Evolutionary conservation across 805 yeast species (phyloP), one percentile per base, ranked within the genome.

Genomic region (Ogataea trehalophila): DNA sequence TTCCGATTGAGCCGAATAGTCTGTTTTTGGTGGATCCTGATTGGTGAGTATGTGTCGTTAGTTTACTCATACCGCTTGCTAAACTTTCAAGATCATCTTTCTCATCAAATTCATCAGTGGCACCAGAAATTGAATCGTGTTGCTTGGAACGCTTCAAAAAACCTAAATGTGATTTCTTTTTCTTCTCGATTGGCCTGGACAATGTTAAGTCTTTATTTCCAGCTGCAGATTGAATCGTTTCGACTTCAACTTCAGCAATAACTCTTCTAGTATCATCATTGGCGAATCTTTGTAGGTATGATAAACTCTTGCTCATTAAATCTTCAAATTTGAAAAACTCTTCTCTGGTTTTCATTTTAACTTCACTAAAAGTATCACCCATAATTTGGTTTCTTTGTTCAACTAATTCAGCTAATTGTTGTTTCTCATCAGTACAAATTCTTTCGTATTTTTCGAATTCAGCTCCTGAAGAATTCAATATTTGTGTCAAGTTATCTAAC

Each of bases 221-320:
- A 1, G 94, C 90, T 44, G 85, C 89, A 50, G 83, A 79, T 64
- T 88, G 94, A 55, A 94, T 89, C 26, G 94, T 82, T 65, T 92
- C 97, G 44, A 92, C 83, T 58, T 86, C 92, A 17, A 91, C 98
- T 60, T 90, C 96, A 13, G 84, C 77, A 37, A 75, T 73, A 20
- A 94, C 83, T 50, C 95, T 77, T 31, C 67, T 67, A 4, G 87
- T 82, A 61, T 94, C 99, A 51, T 84, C 82, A 40, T 74, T 68
- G 49, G 91, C 76, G 55, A 89, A 88, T 41, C 74, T 75, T 44
- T 82, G 76, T 47, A 91, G 70, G 2, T 76, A 61, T 13, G 66
- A 56, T 35, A 86, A 65, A 37, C 85, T 79, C 33, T 74, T 71
- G 17, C 71, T 67, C 44, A 91, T 61, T 41, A 77, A 63, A 22